Base-by-base conservation (phyloP, 306 rosid genomes). In the Vachellia pachyceras region DNA sequence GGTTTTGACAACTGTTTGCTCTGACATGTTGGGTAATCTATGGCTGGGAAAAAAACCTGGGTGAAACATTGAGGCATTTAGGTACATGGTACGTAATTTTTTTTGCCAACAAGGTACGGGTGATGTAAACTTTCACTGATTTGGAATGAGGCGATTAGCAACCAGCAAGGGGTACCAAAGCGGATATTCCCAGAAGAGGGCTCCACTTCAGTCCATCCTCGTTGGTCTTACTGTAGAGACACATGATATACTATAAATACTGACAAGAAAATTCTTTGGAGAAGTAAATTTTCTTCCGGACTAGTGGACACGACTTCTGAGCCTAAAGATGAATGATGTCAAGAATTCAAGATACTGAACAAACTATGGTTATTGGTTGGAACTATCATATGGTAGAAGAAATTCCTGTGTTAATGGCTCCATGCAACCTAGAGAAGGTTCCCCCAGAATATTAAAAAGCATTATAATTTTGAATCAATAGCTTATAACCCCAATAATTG, bases 1-100 rank as follows among this genome's bases (percentile, higher is more conserved):
- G 88, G 77, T 79, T 29, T 84, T 78, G 81, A 77, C 60, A 60
- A 82, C 42, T 80, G 67, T 23, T 23, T 10, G 37, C 50, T 35
- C 50, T 46, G 42, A 60, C 1, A 42, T 72, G 36, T n/a, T 77
- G 36, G 76, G 41, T 57, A 7, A 4, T 44, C 33, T 35, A 4
- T 20, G 35, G 29, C 69, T 40, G 63, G 69, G 36, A 23, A 70
- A 61, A 3, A 22, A 22, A 39, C 44, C 0, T 13, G 14, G 68
- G 40, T 12, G 40, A 29, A 29, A 29, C 37, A 58, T 5, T 5
- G 11, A 20, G 63, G 63, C 33, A 55, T 61, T 61, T 61, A 5
- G 18, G 68, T 61, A 12, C 60, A 54, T 7, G 23, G 60, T 54
- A 18, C 60, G 3, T 54, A n/a, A 52, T 6, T 52, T 18, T 52